Evolutionary conservation across 768 basidiomycete genomes (phyloP).

Genomic region (Chalciporus piperatus): DNA sequence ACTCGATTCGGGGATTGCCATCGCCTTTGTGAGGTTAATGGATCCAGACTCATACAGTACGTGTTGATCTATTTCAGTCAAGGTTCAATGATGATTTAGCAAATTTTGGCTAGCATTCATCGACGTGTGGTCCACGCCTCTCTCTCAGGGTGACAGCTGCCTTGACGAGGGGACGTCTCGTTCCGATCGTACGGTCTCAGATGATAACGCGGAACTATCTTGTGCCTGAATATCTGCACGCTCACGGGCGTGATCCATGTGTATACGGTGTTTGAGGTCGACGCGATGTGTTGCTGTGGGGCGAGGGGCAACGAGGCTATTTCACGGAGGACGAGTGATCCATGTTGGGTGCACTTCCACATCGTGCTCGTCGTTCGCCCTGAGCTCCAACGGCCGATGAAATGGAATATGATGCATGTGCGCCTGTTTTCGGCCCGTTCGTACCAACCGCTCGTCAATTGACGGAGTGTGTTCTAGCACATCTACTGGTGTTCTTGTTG

Average conservation of each 20-base stretch:
- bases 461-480: background rate
- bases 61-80: slow-evolving; percentile 8
- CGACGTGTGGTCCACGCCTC: background rate
- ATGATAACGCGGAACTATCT: background rate
- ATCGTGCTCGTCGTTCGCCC: too few relatives aligned
- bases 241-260: background rate
- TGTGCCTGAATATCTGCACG: background rate
- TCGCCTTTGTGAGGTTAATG: background rate
- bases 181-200: background rate
- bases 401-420: background rate
- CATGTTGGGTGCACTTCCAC: background rate
- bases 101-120: background rate
- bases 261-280: background rate
- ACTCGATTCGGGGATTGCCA: background rate
- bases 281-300: slow-evolving; percentile 9
- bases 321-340: background rate
- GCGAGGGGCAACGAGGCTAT: background rate
- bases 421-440: background rate
- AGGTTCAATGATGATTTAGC: background rate
- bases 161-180: background rate
- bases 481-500: background rate
- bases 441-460: too few relatives aligned
- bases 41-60: background rate
- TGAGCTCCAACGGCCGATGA: too few relatives aligned
- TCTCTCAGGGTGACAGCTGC: background rate